Evolutionary conservation across 1,139 yeast species (phyloP).

Genomic region (Geotrichum histeridarum): DNA sequence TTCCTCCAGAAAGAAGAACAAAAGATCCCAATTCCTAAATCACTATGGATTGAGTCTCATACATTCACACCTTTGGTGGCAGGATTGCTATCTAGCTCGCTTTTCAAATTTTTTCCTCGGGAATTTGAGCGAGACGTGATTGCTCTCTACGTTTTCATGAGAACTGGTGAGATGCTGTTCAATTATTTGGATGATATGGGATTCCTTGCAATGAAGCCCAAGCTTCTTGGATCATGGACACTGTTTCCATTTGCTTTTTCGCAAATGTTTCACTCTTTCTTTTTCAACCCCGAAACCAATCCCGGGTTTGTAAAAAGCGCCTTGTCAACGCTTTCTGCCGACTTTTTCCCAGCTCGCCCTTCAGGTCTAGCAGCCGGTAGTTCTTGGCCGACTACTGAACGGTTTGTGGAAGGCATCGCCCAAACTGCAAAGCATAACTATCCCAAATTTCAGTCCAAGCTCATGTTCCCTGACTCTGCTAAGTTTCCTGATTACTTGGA

Average conservation of each 20-base stretch:
- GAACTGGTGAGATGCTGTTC: slow-evolving; percentile 37
- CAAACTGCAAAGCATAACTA: slow-evolving; percentile 33
- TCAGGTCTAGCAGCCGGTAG: slow-evolving; percentile 28
- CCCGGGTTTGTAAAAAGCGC: slow-evolving; percentile 34
- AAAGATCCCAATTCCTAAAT: slow-evolving; percentile 15
- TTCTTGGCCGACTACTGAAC: slow-evolving; percentile 37
- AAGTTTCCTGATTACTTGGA: slow-evolving; percentile 28
- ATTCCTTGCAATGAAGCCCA: slow-evolving; percentile 34
- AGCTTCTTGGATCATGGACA: slow-evolving; percentile 40
- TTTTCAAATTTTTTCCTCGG: slow-evolving; percentile 32
- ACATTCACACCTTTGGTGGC: slow-evolving; percentile 30
- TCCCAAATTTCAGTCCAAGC: slow-evolving; percentile 39
- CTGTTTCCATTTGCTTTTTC: slow-evolving; percentile 41
- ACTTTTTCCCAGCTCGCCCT: slow-evolving; percentile 35
- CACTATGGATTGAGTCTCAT: slow-evolving; percentile 20
- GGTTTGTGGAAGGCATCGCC: slow-evolving; percentile 34
- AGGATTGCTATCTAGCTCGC: slow-evolving; percentile 33
- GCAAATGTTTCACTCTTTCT: slow-evolving; percentile 39
- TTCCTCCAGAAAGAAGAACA: slow-evolving; percentile 10
- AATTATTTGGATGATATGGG: slow-evolving; percentile 38
- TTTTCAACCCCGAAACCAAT: slow-evolving; percentile 37
- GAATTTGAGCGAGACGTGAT: slow-evolving; percentile 28
- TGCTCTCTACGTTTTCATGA: slow-evolving; percentile 37
- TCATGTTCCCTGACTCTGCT: slow-evolving; percentile 31
- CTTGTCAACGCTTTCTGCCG: slow-evolving; percentile 32